Evolutionary conservation across 108 stramenopile genomes (phyloP).

Genomic region (Nitzschia palea): DNA sequence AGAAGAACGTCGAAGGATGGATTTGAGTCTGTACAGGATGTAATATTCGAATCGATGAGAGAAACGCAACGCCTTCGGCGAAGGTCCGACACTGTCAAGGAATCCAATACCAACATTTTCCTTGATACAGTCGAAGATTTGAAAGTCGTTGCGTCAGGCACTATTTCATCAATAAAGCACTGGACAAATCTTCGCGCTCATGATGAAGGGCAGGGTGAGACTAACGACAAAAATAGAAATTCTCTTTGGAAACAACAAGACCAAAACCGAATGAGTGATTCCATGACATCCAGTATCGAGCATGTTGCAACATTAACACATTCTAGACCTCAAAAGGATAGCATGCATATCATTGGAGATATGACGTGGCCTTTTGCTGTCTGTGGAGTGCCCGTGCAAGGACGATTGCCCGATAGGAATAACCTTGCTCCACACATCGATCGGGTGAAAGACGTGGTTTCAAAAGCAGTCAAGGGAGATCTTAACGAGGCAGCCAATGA

Average conservation of each 20-base stretch:
- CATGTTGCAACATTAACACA: neutral
- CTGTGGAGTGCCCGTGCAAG: neutral
- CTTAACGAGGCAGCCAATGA: conserved; percentile 9
- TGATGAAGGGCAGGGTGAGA: neutral
- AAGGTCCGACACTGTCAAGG: neutral
- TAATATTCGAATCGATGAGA: conserved; percentile 7
- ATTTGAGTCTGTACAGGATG: conserved; percentile 16
- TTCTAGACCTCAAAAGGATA: neutral
- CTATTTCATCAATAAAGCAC: conserved; percentile 7
- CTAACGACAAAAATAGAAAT: too few relatives aligned
- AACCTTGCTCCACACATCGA: conserved; percentile 6
- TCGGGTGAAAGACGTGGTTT: conserved; percentile 4
- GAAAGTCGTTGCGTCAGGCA: conserved; percentile 1
- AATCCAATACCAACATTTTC: neutral
- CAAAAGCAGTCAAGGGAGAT: conserved; percentile 7
- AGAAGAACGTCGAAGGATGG: neutral
- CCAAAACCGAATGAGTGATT: too few relatives aligned
- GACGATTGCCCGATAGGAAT: neutral
- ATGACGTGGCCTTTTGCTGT: conserved; percentile 10
- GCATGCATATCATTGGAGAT: conserved; percentile 4
- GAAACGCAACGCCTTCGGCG: conserved; percentile 4
- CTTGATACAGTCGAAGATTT: conserved; percentile 20
- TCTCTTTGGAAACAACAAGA: too few relatives aligned
- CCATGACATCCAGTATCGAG: neutral
- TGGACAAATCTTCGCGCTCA: conserved; percentile 4